Percentiles rank a stretch among this genome's conserved stretches.
Evolutionary conservation across 208 protist species (phyloP).

Genomic region (Crithidia fasciculata): DNA sequence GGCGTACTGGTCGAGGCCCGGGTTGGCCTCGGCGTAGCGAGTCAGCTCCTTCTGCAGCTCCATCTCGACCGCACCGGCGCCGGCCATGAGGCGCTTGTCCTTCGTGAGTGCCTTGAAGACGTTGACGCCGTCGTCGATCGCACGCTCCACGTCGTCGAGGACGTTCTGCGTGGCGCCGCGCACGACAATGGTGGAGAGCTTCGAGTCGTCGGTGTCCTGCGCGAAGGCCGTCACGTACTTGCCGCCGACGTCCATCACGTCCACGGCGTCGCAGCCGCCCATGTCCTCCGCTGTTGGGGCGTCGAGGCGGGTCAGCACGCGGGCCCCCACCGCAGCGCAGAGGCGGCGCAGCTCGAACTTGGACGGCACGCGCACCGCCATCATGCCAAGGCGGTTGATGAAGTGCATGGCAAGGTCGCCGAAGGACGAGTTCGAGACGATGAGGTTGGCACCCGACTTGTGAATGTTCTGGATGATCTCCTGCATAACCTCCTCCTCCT

Average conservation of each 20-base stretch:
- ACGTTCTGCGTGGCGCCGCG: slow-evolving; percentile 98
- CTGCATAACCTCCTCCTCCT: slow-evolving; percentile 98
- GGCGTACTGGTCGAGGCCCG: slow-evolving; percentile 98
- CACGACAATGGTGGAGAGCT: slow-evolving; percentile 98
- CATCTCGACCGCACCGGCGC: slow-evolving; percentile 98
- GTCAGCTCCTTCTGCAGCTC: slow-evolving; percentile 91
- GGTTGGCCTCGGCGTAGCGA: slow-evolving; percentile 88
- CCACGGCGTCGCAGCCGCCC: slow-evolving; percentile 94
- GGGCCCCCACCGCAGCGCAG: slow-evolving; percentile 96
- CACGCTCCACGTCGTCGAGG: slow-evolving; percentile 97
- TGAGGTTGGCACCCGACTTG: slow-evolving; percentile 96
- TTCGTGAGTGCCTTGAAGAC: slow-evolving; percentile 96
- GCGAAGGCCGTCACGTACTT: slow-evolving; percentile 96
- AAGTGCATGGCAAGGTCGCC: slow-evolving; percentile 99
- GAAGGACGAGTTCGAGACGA: slow-evolving; percentile 98
- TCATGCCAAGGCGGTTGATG: slow-evolving; percentile 97
- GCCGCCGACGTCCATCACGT: slow-evolving; percentile 96
- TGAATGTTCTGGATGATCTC: slow-evolving; percentile 96
- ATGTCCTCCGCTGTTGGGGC: slow-evolving; percentile 95
- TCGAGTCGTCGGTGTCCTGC: slow-evolving; percentile 92
- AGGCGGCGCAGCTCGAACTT: slow-evolving; percentile 99
- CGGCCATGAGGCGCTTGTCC: slow-evolving; percentile 95
- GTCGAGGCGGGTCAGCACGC: slow-evolving; percentile 92
- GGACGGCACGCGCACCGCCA: slow-evolving; percentile 98
- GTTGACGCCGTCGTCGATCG: slow-evolving; percentile 98